These are phyloP conservation scores for Psilocybe mexicana DNA, from an alignment of 1,284 basidiomycete species.

Conservation along the genomic window DNA sequence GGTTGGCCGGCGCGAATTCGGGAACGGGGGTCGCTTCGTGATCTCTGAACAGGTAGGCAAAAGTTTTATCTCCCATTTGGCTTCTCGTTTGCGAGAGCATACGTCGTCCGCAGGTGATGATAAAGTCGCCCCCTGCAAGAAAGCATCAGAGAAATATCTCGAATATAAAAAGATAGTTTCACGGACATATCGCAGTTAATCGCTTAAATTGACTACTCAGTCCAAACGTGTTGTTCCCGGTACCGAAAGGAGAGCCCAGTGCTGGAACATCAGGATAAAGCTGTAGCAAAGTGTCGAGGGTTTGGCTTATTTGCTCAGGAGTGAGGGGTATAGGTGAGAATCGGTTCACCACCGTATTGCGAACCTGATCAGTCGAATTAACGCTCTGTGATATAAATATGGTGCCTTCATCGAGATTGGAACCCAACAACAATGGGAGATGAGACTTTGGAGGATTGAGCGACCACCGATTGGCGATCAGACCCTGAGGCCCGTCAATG, in stretches of 20 bases:
- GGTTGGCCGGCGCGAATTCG: constrained; percentile 7
- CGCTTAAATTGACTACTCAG: constrained; percentile 42
- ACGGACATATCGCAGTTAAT: constrained; percentile 37
- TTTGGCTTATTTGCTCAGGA: not conserved
- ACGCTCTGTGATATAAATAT: constrained; percentile 30
- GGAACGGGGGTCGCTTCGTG: constrained; percentile 25
- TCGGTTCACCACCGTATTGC: constrained; percentile 25
- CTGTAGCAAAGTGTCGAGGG: constrained; percentile 32
- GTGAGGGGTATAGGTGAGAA: constrained; percentile 15
- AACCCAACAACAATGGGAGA: constrained; percentile 48
- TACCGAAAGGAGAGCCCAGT: constrained; percentile 46
- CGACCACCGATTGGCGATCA: constrained; percentile 34
- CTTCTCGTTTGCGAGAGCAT: constrained; percentile 37
- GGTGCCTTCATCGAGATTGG: constrained; percentile 39
- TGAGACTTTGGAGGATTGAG: constrained; percentile 30
- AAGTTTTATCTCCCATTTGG: constrained; percentile 37
- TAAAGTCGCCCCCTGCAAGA: constrained; percentile 7
- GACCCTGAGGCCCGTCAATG: not conserved
- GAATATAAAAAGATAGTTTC: not conserved
- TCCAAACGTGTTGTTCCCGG: constrained; percentile 49
- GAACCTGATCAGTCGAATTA: constrained; percentile 30
- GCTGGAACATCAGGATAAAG: constrained; percentile 48
- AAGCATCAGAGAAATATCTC: not conserved
- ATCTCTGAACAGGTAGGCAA: constrained; percentile 48
- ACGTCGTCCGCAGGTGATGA: constrained; percentile 40